Base-by-base conservation (phyloP, 139 green algal genomes). In the Chlorella vulgaris region DNA sequence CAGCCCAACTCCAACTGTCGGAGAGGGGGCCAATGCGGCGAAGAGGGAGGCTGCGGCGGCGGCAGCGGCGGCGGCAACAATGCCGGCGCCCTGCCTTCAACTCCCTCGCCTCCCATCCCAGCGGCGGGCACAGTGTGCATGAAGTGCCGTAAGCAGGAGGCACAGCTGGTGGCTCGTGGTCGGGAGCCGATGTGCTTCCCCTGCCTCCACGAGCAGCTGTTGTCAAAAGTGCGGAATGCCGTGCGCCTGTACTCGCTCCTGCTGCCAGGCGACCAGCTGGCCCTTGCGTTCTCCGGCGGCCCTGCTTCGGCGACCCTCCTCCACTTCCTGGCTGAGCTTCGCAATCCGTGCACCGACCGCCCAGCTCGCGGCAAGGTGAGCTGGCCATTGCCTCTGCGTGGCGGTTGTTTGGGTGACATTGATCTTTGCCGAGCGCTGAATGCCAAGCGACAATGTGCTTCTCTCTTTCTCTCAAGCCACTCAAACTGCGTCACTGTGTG, bases 261-360 rank as follows among this genome's bases (percentile, higher is more conserved):
- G 5, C 67, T 40, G 3, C 70, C 77, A 4, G 47, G 78, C 0
- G 90, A 96, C 69, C 70, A 66, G 13, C 78, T 92, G 5, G 76
- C 90, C 10, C 38, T 94, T 3, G 88, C 86, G 1, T 68, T 94
- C 2, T 96, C 91, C 15, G 91, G 91, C 51, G 89, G 90, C 21
- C 55, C 68, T 13, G 80, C 60, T 22, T 93, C 88, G 0, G 19
- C 81, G 5, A 78, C 86, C 3, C 78, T 93, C 60, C 83, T 95
- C 0, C 60, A 74, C 28, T 84, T 84, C 31, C 42, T 93, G 0
- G 7, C 89, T 22, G 47, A 82, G 24, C 85, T 95, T 76, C 85
- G 87, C 80, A 83, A 82, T 62, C 77, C 66, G 2, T 35, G 82
- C 47, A 65, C 40, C 2, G 80, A 62, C 26, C 74, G 88, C 28